Evolutionary conservation across 2,329 filamentous ascomycete species (phyloP), one percentile per base, ranked within the genome.

Genomic region (Xylariaceae sp.): DNA sequence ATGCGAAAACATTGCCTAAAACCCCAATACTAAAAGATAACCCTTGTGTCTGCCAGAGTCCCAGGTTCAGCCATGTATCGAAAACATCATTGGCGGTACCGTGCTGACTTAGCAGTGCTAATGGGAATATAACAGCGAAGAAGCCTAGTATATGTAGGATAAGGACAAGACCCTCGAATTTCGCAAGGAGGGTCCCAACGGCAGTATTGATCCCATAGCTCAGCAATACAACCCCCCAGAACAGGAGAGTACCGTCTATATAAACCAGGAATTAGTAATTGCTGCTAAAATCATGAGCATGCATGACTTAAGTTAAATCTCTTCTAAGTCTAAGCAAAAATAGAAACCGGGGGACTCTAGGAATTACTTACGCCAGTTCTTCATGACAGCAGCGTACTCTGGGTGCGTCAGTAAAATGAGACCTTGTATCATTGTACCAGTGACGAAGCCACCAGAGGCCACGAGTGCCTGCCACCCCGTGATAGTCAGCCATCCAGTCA

Each of bases 121-220:
- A 60, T 1, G 72, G 69, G 0, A 73, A 66, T 8, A 76, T 57
- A 6, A 77, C 67, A 10, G 69, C 72, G 45, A 79, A 75, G 61
- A 81, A 78, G 1, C 77, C 75, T 1, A 77, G 63, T n/a, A 77
- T 67, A 46, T 77, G 74, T 18, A 76, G 48, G 13, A 76, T 64
- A n/a, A 77, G 61, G 21, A 74, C 72, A 48, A 71, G 65, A 8
- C 73, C 72, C 53, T 77, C 74, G 7, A 77, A 65, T n/a, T 69
- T 71, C 26, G 74, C 60, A 55, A 75, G 61, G 59, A 67, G 49
- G 10, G 50, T 47, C 6, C 57, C 49, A 13, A 55, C 42, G 13
- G 55, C 55, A 2, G 72, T 73, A 24, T 75, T 77, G 39, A 75
- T 67, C 5, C 70, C 61, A 8, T 72, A 68, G 32, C 76, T 77